A percentile compares a stretch with the other conserved stretches of the same genome.
These are phyloP conservation scores for Antitrichia curtipendula DNA, from an alignment of 225 moss, liverwort and hornwort genomes.

Conservation along the genomic window DNA sequence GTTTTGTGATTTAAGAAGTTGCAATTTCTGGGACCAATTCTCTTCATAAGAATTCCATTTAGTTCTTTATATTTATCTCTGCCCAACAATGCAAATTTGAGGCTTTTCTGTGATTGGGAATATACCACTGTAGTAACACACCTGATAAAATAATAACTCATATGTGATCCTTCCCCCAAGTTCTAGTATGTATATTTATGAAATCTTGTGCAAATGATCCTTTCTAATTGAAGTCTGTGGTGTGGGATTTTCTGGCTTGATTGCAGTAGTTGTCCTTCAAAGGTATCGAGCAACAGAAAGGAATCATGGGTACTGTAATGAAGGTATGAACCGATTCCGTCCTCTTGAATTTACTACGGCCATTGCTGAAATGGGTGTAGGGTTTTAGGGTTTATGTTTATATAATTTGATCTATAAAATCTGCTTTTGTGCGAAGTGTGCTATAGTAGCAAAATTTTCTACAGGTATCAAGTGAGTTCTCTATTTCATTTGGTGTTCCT, in stretches of 20 bases:
- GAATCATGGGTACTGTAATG: slow-evolving; percentile 64
- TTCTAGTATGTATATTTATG: not conserved
- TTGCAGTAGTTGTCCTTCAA: slow-evolving; percentile 79
- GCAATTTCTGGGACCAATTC: not conserved
- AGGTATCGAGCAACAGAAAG: slow-evolving; percentile 65
- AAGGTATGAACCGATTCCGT: slow-evolving; percentile 41
- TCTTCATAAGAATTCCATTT: not conserved
- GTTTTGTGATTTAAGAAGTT: not conserved
- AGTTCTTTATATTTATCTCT: not conserved
- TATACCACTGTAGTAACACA: not conserved
- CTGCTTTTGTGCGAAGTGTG: not conserved
- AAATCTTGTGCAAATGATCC: not conserved
- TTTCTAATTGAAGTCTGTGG: slow-evolving; percentile 27
- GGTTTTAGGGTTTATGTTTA: too few relatives aligned
- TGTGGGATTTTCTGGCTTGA: slow-evolving; percentile 24
- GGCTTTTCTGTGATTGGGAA: not conserved
- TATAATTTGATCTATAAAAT: not conserved
- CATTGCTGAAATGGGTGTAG: not conserved
- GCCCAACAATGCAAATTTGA: not conserved
- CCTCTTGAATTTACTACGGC: not conserved
- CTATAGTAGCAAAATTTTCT: not conserved
- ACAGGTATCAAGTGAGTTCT: not conserved
- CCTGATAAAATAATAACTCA: not conserved
- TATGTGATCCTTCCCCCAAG: not conserved
- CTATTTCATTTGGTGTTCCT: not conserved